These are phyloP conservation scores for Rauvolfia tetraphylla DNA, from an alignment of 257 asterid genomes.

Conservation along the genomic window DNA sequence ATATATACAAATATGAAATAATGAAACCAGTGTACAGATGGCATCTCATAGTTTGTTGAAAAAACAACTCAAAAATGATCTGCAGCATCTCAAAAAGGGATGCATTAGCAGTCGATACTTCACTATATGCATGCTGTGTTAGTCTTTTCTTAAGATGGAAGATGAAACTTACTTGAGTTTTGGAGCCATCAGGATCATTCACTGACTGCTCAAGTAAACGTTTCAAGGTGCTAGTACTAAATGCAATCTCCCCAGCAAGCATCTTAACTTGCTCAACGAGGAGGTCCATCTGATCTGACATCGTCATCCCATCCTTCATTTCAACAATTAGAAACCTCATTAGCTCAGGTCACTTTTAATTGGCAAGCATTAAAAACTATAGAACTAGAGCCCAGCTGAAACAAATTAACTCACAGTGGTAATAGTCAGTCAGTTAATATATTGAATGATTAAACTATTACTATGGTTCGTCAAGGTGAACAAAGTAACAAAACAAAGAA, in stretches of 20 bases:
- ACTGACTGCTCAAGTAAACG: constrained; percentile 78
- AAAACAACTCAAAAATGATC: background rate
- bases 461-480: background rate
- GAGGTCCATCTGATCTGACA: constrained; percentile 90
- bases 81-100: constrained; percentile 48
- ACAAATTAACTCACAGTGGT: background rate
- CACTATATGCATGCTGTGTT: no score
- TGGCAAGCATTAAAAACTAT: background rate
- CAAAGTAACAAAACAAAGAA: background rate
- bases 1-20: background rate
- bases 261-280: constrained; percentile 96
- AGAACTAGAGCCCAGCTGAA: background rate
- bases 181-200: constrained; percentile 78
- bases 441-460: background rate
- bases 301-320: constrained; percentile 64
- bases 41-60: background rate
- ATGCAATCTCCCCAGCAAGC: constrained; percentile 99
- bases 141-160: constrained; percentile 2
- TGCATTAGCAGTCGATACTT: constrained; percentile 75
- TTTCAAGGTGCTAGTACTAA: constrained; percentile 85
- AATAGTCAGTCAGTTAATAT: background rate
- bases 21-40: background rate
- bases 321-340: constrained; percentile 16
- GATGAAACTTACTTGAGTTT: constrained; percentile 49
- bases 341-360: background rate